Conservation (phyloP, 768 basidiomycete genomes). For the Phallus indusiatus region DNA sequence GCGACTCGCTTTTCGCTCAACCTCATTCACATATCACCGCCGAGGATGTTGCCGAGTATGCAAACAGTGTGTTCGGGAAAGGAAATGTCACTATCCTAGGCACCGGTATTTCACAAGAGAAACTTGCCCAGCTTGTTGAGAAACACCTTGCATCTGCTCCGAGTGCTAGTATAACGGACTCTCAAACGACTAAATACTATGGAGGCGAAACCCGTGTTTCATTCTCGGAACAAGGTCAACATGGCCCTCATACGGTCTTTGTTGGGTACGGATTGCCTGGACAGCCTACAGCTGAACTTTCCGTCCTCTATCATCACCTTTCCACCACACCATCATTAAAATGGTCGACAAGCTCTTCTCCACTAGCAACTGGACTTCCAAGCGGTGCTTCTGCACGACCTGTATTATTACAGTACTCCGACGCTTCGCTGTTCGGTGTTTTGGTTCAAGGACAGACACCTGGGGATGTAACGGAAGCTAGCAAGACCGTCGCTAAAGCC, state of each 20-base stretch:
- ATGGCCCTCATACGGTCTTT: slow-evolving; percentile 64
- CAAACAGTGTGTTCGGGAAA: slow-evolving; percentile 61
- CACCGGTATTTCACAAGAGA: slow-evolving; percentile 68
- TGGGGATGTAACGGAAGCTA: slow-evolving; percentile 56
- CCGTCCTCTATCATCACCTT: slow-evolving; percentile 71
- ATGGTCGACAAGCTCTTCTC: slow-evolving; percentile 71
- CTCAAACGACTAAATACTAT: slow-evolving; percentile 46
- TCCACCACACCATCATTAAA: slow-evolving; percentile 76
- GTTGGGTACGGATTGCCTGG: slow-evolving; percentile 78
- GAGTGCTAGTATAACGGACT: slow-evolving; percentile 24
- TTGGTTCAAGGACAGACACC: slow-evolving; percentile 62
- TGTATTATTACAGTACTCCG: slow-evolving; percentile 83
- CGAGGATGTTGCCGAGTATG: slow-evolving; percentile 66
- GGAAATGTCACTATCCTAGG: slow-evolving; percentile 82
- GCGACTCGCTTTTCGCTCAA: slow-evolving; percentile 81
- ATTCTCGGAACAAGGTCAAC: slow-evolving; percentile 31
- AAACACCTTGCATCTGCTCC: slow-evolving; percentile 40
- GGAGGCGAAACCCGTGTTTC: slow-evolving; percentile 83
- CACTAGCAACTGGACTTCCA: slow-evolving; percentile 54
- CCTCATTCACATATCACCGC: slow-evolving; percentile 50
- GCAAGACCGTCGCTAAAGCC: slow-evolving; percentile 56
- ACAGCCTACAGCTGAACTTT: slow-evolving; percentile 57
- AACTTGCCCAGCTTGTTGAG: slow-evolving; percentile 63
- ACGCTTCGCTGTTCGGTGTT: slow-evolving; percentile 81
- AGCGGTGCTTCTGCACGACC: slow-evolving; percentile 54